Conservation (phyloP, 352 stramenopile species). For the Pythium myriotylum region DNA sequence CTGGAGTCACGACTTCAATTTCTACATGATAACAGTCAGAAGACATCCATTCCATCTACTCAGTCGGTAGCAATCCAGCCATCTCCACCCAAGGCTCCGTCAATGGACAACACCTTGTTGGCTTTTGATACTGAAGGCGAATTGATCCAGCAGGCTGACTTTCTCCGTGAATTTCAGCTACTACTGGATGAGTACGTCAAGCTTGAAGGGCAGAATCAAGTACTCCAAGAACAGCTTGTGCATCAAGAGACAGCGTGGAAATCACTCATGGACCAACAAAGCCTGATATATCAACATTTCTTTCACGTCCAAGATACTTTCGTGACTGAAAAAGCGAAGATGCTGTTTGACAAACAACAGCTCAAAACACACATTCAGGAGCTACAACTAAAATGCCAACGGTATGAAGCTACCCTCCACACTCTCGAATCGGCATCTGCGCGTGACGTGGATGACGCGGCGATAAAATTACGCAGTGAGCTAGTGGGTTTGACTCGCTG, state of each 20-base stretch:
- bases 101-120: conserved; percentile 15
- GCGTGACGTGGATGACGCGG: conserved; percentile 17
- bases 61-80: conserved; percentile 15
- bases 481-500: conserved; percentile 76
- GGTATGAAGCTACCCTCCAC: conserved; percentile 58
- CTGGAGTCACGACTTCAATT: conserved; percentile 25
- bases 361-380: conserved; percentile 43
- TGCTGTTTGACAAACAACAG: conserved; percentile 46
- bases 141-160: conserved; percentile 59
- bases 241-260: conserved; percentile 60
- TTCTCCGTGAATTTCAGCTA: conserved; percentile 65
- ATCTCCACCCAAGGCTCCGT: conserved; percentile 11
- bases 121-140: conserved; percentile 61
- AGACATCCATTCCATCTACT: neutral
- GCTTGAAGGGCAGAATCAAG: conserved; percentile 51
- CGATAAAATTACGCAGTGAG: conserved; percentile 42
- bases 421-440: conserved; percentile 27
- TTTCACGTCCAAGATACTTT: conserved; percentile 58
- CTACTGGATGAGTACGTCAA: conserved; percentile 65
- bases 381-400: conserved; percentile 49
- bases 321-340: conserved; percentile 36
- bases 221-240: conserved; percentile 43
- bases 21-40: conserved; percentile 13
- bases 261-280: conserved; percentile 72
- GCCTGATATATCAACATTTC: conserved; percentile 71